phyloP scores from a whole-genome alignment of 2,329 filamentous ascomycete genomes.

The Zymoseptoria tritici region DNA sequence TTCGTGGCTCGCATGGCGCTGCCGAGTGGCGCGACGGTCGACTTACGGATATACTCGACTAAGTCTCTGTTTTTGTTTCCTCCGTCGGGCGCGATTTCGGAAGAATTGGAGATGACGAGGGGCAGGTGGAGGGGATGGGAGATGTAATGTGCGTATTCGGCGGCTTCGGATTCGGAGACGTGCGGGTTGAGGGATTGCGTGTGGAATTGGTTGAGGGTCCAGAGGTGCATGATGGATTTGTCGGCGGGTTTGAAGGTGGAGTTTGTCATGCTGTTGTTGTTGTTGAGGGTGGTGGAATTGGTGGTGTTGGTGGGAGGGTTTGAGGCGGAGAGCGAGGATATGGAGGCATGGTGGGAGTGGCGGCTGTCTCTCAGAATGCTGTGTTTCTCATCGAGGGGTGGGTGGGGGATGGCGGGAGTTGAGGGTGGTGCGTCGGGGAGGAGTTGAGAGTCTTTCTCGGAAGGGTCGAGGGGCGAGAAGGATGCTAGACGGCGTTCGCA shows the following conservation, averaged over 20 bases:
- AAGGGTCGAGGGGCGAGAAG: neutral
- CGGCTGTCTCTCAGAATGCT: constrained; percentile 34
- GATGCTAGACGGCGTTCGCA: constrained; percentile 1
- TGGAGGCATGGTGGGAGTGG: neutral
- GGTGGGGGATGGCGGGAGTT: neutral
- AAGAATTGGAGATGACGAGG: constrained; percentile 58
- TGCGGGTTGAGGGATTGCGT: constrained; percentile 78
- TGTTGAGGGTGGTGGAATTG: constrained; percentile 1
- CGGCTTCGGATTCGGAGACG: constrained; percentile 66
- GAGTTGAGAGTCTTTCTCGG: neutral
- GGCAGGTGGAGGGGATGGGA: constrained; percentile 83
- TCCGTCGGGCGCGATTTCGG: constrained; percentile 52
- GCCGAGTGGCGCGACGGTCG: constrained; percentile 12
- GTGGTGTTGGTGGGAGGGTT: constrained; percentile 5
- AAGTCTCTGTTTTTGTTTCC: constrained; percentile 52
- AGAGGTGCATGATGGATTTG: constrained; percentile 75
- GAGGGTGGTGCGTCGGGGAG: neutral
- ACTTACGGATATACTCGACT: constrained; percentile 69
- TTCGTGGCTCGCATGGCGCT: neutral
- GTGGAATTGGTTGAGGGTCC: constrained; percentile 81
- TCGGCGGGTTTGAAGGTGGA: constrained; percentile 49
- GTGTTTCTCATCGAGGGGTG: constrained; percentile 27
- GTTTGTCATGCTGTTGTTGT: neutral
- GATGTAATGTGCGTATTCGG: constrained; percentile 85
- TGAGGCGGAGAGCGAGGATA: neutral